phyloP scores from a whole-genome alignment of 768 basidiomycete species.

The Termitomyces sp. region DNA sequence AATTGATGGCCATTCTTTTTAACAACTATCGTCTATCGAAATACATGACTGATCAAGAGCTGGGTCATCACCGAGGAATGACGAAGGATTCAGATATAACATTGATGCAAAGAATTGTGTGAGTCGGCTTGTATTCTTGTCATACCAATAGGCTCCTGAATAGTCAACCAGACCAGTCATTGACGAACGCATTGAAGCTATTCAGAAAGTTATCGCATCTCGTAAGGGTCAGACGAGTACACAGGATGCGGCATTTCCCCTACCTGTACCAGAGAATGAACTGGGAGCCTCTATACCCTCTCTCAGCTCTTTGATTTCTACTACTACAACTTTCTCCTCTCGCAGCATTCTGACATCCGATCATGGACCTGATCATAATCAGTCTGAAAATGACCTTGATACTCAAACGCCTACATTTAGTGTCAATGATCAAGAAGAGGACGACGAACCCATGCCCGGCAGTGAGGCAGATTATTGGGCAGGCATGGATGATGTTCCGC shows the following conservation, averaged over 20 bases:
- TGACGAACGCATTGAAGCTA: constrained; percentile 31
- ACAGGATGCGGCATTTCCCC: not conserved
- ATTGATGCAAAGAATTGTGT: constrained; percentile 38
- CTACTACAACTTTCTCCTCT: not conserved
- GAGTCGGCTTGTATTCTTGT: not conserved
- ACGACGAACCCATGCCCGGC: constrained; percentile 22
- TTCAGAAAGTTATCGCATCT: constrained; percentile 28
- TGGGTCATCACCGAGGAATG: constrained; percentile 12
- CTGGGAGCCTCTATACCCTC: not conserved
- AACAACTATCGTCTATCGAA: constrained; percentile 22
- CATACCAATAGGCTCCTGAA: not conserved
- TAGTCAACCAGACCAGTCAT: constrained; percentile 24
- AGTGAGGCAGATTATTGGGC: constrained; percentile 48
- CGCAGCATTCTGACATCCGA: not conserved
- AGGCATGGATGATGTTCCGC: constrained; percentile 34
- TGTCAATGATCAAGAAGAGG: not conserved
- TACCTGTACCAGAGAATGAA: not conserved
- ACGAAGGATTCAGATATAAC: constrained; percentile 31
- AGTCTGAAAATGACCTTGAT: not conserved
- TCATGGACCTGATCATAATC: not conserved
- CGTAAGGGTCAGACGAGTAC: constrained; percentile 8
- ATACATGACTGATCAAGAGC: constrained; percentile 16
- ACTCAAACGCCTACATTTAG: not conserved
- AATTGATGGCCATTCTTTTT: constrained; percentile 22
- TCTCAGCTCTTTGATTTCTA: not conserved